Percentiles rank a stretch among this genome's conserved stretches.
phyloP scores from a whole-genome alignment of 208 protist species.

The Acanthamoeba triangularis region DNA sequence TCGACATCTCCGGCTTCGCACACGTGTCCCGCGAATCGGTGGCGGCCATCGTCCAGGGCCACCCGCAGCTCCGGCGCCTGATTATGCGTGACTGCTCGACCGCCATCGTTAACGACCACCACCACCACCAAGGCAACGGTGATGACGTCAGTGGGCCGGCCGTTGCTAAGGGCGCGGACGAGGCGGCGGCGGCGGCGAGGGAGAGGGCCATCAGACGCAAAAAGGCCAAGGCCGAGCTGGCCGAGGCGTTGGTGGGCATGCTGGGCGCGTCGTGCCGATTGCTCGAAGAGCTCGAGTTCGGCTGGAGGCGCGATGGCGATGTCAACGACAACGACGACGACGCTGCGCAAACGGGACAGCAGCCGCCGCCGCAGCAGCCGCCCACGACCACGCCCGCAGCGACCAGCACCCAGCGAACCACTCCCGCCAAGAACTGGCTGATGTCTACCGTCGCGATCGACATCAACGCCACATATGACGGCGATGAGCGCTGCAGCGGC shows the following conservation, averaged over 20 bases:
- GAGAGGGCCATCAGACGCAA: too few species aligned
- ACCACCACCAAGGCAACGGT: neutral
- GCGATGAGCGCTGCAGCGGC: neutral
- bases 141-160: neutral
- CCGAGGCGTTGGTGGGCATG: neutral
- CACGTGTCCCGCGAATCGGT: neutral
- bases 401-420: neutral
- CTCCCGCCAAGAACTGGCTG: neutral
- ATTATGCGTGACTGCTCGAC: neutral
- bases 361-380: neutral
- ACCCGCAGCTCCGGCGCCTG: neutral
- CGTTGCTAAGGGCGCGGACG: too few species aligned
- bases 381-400: neutral
- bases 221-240: neutral
- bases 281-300: conserved; percentile 40
- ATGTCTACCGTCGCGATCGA: neutral
- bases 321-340: neutral
- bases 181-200: neutral
- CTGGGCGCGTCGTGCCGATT: conserved; percentile 9
- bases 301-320: neutral
- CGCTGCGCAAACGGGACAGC: neutral
- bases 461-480: neutral
- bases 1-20: neutral
- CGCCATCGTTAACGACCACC: neutral
- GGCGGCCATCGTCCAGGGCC: neutral